Percentiles rank a stretch among this genome's conserved stretches.
Conservation (phyloP, 2,329 filamentous ascomycete genomes). For the Beauveria bassiana region DNA sequence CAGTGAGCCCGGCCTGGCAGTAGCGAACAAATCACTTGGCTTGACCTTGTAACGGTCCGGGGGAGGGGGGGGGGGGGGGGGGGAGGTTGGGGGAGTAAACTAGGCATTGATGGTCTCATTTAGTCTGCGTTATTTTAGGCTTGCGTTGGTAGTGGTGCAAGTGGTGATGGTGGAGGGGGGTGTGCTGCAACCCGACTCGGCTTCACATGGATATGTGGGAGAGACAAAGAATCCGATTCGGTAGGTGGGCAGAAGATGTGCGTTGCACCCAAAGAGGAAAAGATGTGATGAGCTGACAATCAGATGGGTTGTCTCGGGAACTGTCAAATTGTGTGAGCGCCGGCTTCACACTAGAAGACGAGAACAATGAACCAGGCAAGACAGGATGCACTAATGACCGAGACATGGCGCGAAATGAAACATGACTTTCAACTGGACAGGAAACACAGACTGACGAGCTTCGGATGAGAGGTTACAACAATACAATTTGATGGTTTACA, state of each 20-base stretch:
- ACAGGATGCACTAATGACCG: background rate
- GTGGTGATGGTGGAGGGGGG: background rate
- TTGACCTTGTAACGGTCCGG: too few species aligned
- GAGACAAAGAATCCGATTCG: background rate
- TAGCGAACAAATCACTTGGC: too few species aligned
- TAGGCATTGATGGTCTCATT: too few species aligned
- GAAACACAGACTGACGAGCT: too few species aligned
- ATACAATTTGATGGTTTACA: too few species aligned
- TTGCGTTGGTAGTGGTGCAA: background rate
- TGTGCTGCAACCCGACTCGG: background rate
- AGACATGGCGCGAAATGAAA: background rate
- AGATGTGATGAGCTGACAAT: background rate
- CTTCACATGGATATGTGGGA: background rate
- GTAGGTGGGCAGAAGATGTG: background rate
- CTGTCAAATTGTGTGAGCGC: background rate
- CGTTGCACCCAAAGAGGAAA: background rate
- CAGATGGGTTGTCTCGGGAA: background rate
- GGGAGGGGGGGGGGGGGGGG: too few species aligned
- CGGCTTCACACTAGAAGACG: background rate
- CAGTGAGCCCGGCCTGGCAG: too few species aligned
- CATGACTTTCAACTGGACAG: too few species aligned
- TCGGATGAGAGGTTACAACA: too few species aligned
- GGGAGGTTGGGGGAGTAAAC: too few species aligned
- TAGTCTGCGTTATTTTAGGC: background rate
- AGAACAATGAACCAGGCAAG: background rate